A percentile compares a stretch with the other conserved stretches of the same genome.
These are phyloP conservation scores for Margaritispora aquatica DNA, from an alignment of 495 filamentous ascomycete species.

Conservation along the genomic window DNA sequence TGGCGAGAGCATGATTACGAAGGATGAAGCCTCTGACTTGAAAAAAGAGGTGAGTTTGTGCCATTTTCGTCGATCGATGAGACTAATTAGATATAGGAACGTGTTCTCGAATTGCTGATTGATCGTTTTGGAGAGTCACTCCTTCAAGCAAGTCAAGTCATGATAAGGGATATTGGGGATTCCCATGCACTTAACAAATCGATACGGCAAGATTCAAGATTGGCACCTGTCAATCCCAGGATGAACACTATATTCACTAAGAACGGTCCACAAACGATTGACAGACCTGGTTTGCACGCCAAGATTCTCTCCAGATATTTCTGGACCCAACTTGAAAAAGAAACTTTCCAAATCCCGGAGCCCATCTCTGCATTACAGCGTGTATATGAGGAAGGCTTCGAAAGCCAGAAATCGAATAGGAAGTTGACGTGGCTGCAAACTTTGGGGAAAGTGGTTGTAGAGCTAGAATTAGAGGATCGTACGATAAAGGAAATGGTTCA, in stretches of 20 bases:
- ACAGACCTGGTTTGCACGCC: conserved; percentile 45
- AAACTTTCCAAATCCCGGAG: conserved; percentile 65
- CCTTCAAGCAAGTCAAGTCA: conserved; percentile 90
- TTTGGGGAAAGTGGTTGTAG: conserved; percentile 72
- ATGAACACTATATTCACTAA: conserved; percentile 6
- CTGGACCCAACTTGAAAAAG: conserved; percentile 81
- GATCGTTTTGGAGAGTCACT: conserved; percentile 78
- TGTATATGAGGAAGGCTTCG: conserved; percentile 71
- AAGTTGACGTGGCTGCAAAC: conserved; percentile 85
- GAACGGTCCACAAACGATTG: conserved; percentile 26
- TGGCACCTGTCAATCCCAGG: background rate
- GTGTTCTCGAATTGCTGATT: conserved; percentile 82
- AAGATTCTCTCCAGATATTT: conserved; percentile 90
- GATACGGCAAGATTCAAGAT: conserved; percentile 43
- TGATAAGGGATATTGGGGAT: conserved; percentile 91
- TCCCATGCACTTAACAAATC: conserved; percentile 63
- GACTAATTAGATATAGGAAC: conserved; percentile 22
- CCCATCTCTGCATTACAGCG: conserved; percentile 57
- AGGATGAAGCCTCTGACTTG: conserved; percentile 44
- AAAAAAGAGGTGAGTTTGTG: conserved; percentile 54
- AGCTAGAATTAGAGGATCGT: conserved; percentile 79
- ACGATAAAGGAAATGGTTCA: conserved; percentile 63
- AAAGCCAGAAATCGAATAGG: conserved; percentile 67
- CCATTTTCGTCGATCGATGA: background rate
- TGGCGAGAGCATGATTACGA: conserved; percentile 70